phyloP scores from a whole-genome alignment of 768 basidiomycete species.

The Mycena floridula region DNA sequence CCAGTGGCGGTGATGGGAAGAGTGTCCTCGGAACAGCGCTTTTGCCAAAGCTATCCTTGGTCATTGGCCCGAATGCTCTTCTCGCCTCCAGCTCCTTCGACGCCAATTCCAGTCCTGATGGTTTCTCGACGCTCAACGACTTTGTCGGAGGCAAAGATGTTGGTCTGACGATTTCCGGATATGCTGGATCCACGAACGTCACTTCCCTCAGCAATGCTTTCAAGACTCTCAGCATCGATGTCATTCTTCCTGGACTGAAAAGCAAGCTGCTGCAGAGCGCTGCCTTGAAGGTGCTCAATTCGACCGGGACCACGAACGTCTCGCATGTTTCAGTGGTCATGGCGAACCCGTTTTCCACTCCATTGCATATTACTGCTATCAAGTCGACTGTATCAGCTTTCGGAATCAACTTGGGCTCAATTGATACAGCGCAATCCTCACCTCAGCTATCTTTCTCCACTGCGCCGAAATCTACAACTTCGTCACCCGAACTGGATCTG shows the following conservation, averaged over 20 bases:
- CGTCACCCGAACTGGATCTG: conserved; percentile 52
- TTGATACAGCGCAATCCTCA: conserved; percentile 34
- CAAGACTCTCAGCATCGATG: conserved; percentile 47
- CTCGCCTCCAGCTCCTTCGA: conserved; percentile 18
- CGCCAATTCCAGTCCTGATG: conserved; percentile 57
- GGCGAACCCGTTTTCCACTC: conserved; percentile 61
- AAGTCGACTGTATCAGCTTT: conserved; percentile 54
- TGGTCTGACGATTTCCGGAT: conserved; percentile 48
- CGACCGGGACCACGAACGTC: conserved; percentile 62
- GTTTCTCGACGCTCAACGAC: conserved; percentile 56
- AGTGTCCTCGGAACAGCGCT: conserved; percentile 49
- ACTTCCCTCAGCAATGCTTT: conserved; percentile 57
- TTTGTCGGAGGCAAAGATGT: conserved; percentile 58
- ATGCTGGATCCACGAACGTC: conserved; percentile 51
- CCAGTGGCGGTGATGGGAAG: too few relatives aligned
- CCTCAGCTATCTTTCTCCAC: conserved; percentile 35
- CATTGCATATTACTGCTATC: conserved; percentile 51
- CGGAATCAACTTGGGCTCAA: conserved; percentile 57
- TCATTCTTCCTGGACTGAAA: conserved; percentile 54
- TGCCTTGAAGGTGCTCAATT: conserved; percentile 55
- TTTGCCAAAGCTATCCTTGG: conserved; percentile 53
- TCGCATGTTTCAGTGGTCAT: conserved; percentile 58
- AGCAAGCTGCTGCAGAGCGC: conserved; percentile 51
- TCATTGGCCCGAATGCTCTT: conserved; percentile 56
- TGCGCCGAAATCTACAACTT: conserved; percentile 45